A percentile compares a stretch with the other conserved stretches of the same genome.
These are phyloP conservation scores for Carex scoparia DNA, from an alignment of 176 grass and related monocot genomes.

Conservation along the genomic window DNA sequence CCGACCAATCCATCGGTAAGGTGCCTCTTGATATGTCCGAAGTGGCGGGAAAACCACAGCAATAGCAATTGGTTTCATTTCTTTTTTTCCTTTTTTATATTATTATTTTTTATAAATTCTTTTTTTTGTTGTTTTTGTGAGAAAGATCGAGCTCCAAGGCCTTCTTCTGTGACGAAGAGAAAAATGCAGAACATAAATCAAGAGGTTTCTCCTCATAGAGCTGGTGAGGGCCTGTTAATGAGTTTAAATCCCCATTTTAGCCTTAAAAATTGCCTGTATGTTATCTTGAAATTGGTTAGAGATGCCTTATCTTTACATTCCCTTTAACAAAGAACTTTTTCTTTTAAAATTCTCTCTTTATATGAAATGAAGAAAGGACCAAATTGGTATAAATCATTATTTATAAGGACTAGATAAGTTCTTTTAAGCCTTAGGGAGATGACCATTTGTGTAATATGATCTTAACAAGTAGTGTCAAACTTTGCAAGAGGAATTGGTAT, in stretches of 20 bases:
- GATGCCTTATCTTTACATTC: not conserved
- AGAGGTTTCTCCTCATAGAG: constrained; percentile 46
- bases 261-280: not conserved
- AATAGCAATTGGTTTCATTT: not conserved
- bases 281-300: constrained; percentile 48
- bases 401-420: not conserved
- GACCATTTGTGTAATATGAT: not conserved
- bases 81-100: not conserved
- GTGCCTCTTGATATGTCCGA: not conserved
- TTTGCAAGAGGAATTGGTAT: not conserved
- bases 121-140: constrained; percentile 22
- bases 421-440: not conserved
- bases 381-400: not conserved
- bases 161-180: constrained; percentile 2
- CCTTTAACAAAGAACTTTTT: not conserved
- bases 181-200: constrained; percentile 23
- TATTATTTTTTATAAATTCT: not conserved
- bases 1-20: not conserved
- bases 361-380: not conserved
- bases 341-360: not conserved
- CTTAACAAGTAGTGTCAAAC: not conserved
- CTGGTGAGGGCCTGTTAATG: constrained; percentile 33
- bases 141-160: constrained; percentile 31
- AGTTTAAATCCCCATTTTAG: not conserved
- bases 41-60: not conserved